Conservation (phyloP, 2,329 filamentous ascomycete genomes). For the Thielaviopsis ethacetica region DNA sequence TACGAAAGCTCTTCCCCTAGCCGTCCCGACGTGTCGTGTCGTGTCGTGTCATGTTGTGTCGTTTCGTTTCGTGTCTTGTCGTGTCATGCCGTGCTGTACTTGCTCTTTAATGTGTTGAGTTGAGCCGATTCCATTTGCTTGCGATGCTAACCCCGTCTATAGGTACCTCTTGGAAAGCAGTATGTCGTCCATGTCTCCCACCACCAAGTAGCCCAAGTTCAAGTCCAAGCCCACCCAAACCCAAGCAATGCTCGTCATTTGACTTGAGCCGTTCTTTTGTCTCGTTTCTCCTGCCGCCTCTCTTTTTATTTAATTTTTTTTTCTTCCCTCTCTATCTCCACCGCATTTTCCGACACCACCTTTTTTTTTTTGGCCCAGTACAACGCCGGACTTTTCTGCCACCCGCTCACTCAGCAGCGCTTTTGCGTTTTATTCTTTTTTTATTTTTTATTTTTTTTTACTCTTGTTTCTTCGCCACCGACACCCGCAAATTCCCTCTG, state of each 20-base stretch:
- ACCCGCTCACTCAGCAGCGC: no score
- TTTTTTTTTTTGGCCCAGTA: neutral
- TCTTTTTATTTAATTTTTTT: no score
- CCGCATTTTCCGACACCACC: neutral
- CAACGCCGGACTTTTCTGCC: neutral
- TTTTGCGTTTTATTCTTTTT: neutral
- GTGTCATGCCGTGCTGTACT: no score
- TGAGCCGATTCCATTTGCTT: neutral
- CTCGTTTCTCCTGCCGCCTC: neutral
- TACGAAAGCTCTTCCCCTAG: constrained; percentile 25
- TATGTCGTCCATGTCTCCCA: constrained; percentile 26
- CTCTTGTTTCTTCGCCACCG: neutral
- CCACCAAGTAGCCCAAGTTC: constrained; percentile 11
- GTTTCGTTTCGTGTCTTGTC: neutral
- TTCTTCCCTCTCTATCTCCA: neutral
- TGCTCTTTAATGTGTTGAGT: neutral
- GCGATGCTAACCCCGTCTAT: constrained; percentile 13
- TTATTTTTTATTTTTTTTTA: neutral
- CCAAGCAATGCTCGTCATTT: constrained; percentile 9
- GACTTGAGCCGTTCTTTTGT: neutral
- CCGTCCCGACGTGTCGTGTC: constrained; percentile 5
- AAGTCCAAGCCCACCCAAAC: neutral
- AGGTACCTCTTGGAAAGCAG: constrained; percentile 47
- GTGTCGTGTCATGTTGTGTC: constrained; percentile 3
- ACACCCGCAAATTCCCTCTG: neutral